A percentile compares a stretch with the other conserved stretches of the same genome.
Evolutionary conservation across 2,329 filamentous ascomycete genomes (phyloP).

Genomic region (Trichoderma breve): DNA sequence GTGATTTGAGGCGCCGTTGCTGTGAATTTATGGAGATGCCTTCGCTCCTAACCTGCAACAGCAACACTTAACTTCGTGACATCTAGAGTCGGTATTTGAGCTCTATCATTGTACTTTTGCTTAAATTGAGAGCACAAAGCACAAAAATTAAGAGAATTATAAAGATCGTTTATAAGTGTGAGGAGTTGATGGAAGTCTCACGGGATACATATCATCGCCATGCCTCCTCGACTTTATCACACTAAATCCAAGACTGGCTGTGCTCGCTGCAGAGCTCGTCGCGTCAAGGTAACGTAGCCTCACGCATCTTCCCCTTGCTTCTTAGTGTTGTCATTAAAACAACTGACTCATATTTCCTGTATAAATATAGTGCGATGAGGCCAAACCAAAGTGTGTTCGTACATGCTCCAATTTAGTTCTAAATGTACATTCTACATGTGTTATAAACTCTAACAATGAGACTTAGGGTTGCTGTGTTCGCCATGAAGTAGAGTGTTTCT

Average conservation of each 20-base stretch:
- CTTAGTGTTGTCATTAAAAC: background rate
- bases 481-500: background rate
- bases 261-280: background rate
- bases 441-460: background rate
- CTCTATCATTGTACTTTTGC: background rate
- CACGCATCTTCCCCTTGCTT: rapidly evolving
- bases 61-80: background rate
- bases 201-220: background rate
- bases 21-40: no score
- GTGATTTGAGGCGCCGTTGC: background rate
- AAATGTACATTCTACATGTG: background rate
- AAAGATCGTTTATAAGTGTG: rapidly evolving
- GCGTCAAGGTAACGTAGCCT: background rate
- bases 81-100: background rate
- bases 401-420: background rate
- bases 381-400: background rate
- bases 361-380: background rate
- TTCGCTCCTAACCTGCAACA: no score
- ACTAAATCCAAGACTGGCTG: background rate
- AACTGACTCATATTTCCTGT: background rate
- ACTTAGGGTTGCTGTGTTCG: background rate
- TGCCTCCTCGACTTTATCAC: background rate
- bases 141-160: background rate
- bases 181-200: background rate
- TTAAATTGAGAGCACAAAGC: no score